These are phyloP conservation scores for Collybiopsis luxurians DNA, from an alignment of 768 basidiomycete species.

Conservation along the genomic window DNA sequence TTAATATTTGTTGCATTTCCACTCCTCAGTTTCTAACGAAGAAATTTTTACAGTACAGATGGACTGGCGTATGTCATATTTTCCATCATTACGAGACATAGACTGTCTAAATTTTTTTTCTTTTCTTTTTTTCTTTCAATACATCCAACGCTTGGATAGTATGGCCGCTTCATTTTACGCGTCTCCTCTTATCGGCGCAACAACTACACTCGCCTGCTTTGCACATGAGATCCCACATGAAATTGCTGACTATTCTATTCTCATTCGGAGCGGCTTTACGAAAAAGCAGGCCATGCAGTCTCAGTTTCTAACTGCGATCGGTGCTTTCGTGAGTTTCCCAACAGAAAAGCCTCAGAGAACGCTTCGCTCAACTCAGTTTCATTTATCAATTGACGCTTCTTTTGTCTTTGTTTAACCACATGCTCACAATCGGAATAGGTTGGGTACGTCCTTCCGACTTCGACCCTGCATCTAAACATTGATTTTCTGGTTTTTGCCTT, in stretches of 20 bases:
- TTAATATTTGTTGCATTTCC: constrained; percentile 13
- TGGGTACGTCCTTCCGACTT: constrained; percentile 22
- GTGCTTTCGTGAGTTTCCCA: constrained; percentile 71
- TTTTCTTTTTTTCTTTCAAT: constrained; percentile 1
- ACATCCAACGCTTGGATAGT: too few species aligned
- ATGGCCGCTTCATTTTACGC: constrained; percentile 98
- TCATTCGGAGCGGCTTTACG: constrained; percentile 86
- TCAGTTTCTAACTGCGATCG: constrained; percentile 88
- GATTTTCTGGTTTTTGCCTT: not conserved
- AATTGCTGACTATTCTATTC: constrained; percentile 96
- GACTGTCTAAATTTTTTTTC: not conserved
- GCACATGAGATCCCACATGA: constrained; percentile 96
- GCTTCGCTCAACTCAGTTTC: constrained; percentile 9
- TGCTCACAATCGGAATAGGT: constrained; percentile 19
- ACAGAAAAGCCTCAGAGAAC: not conserved
- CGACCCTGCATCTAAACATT: not conserved
- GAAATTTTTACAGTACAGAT: constrained; percentile 62
- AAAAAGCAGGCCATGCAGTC: constrained; percentile 92
- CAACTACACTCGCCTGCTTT: constrained; percentile 93
- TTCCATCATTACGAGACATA: too few species aligned
- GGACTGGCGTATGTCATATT: constrained; percentile 72
- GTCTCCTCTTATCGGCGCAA: constrained; percentile 90
- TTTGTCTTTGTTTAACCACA: too few species aligned
- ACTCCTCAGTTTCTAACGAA: constrained; percentile 12
- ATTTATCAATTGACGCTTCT: not conserved